A percentile compares a stretch with the other conserved stretches of the same genome.
Conservation (phyloP, 345 rosid genomes). For the Citrus unshiu region DNA sequence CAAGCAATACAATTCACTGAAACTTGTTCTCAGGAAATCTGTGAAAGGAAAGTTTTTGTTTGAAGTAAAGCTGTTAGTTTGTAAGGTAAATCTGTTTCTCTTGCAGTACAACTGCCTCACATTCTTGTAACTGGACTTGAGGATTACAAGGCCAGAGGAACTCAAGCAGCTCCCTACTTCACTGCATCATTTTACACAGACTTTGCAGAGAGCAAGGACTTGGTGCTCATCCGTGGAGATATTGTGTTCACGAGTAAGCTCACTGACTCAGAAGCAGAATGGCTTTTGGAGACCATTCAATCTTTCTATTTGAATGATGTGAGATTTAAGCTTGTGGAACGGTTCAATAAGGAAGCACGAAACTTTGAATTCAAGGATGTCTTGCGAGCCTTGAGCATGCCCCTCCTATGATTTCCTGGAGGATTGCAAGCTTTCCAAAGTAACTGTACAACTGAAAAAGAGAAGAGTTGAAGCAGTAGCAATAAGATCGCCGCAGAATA, state of each 20-base stretch:
- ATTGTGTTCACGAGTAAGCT: slow-evolving; percentile 89
- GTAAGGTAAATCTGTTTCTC: slow-evolving; percentile 4
- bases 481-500: not conserved
- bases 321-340: slow-evolving; percentile 73
- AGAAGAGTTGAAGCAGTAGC: not conserved
- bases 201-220: slow-evolving; percentile 71
- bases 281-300: slow-evolving; percentile 89
- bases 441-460: not conserved
- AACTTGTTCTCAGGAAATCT: not conserved
- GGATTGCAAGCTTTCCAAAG: not conserved
- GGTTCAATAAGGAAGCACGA: slow-evolving; percentile 69
- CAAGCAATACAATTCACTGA: not conserved
- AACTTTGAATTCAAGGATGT: slow-evolving; percentile 94
- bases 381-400: slow-evolving; percentile 73
- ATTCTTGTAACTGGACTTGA: slow-evolving; percentile 89
- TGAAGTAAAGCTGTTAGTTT: not conserved
- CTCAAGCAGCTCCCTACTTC: slow-evolving; percentile 88
- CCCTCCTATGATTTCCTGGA: slow-evolving; percentile 38
- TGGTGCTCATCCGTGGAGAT: slow-evolving; percentile 86
- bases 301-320: slow-evolving; percentile 83
- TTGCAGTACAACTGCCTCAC: slow-evolving; percentile 90
- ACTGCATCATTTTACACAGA: slow-evolving; percentile 70
- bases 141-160: slow-evolving; percentile 97
- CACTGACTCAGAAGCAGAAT: slow-evolving; percentile 73
- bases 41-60: not conserved